Base-by-base conservation (phyloP, 768 basidiomycete species). In the Mrakia gelida region DNA sequence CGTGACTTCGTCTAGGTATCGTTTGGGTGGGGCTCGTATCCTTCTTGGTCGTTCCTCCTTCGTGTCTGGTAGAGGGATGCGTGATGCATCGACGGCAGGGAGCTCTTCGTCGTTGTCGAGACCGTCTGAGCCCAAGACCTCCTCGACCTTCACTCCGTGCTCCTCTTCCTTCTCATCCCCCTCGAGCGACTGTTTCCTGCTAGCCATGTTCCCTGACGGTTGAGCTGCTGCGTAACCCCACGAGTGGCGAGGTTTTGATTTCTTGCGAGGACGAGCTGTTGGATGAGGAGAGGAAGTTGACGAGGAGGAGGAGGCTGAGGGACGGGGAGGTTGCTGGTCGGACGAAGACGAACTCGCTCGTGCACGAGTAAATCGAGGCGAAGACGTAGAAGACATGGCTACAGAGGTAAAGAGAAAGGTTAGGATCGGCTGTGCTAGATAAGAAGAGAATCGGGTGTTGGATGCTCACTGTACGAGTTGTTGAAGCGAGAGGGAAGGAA, bases 1-100 rank as follows among this genome's bases (percentile, higher is more conserved):
- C 21, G 67, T 21, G 38, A 70, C 34, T 38, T 70, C 67, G 26
- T 70, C 67, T 2, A 70, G n/a, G 34, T 70, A 70, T 21, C 67
- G 34, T 41, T 38, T 70, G 5, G 67, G 18, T 15, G 67, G 67
- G 26, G 67, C 67, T 70, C 67, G 16, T 1, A 70, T 43, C 67
- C 67, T 34, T 8, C 67, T 70, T 15, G 67, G 67, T 13, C 34
- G 32, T 9, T 70, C 67, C 21, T 70, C 67, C 26, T 21, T 41
- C 13, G 67, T 43, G 11, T 38, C 26, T 34, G 34, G 34, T 6
- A 38, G 32, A 26, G 21, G 2, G 15, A 9, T 26, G 6, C 18
- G 1, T 2, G 65, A 67, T 6, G 34, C 6, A 38, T 34, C 67
- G 23, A 41, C 34, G 41, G 26, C 41, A 13, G 9, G 1, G 34